Base-by-base conservation (phyloP, 1,139 yeast genomes). In the Taiozyma sp. region DNA sequence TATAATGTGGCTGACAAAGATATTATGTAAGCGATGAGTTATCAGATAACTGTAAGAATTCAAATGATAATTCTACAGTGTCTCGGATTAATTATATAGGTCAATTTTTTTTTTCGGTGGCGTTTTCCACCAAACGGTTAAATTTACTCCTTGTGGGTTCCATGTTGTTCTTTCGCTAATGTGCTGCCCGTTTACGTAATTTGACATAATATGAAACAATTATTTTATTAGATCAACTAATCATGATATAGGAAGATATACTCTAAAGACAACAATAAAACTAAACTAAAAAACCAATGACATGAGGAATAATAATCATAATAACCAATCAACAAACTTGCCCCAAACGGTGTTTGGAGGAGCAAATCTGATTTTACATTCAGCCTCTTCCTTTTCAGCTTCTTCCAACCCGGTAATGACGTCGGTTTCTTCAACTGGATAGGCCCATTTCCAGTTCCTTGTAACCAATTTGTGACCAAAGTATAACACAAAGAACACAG, bases 401-500 rank as follows among this genome's bases (percentile, higher is more conserved):
- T 79, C 85, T 27, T 70, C 75, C 44, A 83, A 65, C 4, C 86
- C 88, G 2, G 78, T 68, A 10, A 65, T 55, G 46, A 84, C 72
- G 62, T 84, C 88, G 43, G 83, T 78, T 39, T 79, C 81, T 39
- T 63, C 62, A 3, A 86, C 75, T 49, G 60, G 59, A 34, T 54
- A 47, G 39, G 54, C 57, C 61, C 57, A 58, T 47, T 71, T 70
- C 54, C 68, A 70, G 70, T 82, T 73, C 57, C 74, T 77, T 38
- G 87, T 80, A 40, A 81, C 49, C 5, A 78, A 43, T 63, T 86
- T 86, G 75, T 84, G 84, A 19, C 69, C 72, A 23, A 84, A 56
- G 59, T 76, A 86, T 38, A 87, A 73, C 3, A 68, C 78, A 47
- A 84, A 67, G 63, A 84, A 83, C 45, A 87, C 70, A 53, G 86